These are phyloP conservation scores for Rhododendron molle DNA, from an alignment of 148 eudicot genomes.

Conservation along the genomic window DNA sequence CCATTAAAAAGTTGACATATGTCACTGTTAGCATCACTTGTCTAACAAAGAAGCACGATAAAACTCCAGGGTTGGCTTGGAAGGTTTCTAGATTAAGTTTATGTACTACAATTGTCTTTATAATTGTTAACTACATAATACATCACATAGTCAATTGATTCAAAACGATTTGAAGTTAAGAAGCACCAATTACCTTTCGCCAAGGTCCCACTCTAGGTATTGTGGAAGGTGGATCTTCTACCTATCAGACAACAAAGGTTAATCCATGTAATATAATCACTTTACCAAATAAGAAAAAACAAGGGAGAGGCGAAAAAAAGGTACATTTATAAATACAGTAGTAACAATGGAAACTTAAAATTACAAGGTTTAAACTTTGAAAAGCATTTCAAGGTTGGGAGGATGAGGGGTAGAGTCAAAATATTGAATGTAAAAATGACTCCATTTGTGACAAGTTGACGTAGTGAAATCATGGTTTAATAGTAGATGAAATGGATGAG, in stretches of 20 bases:
- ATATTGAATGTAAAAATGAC: neutral
- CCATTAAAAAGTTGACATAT: neutral
- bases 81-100: neutral
- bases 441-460: neutral
- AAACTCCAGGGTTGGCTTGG: neutral
- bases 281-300: neutral
- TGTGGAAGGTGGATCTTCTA: constrained; percentile 42
- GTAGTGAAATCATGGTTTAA: neutral
- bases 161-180: neutral
- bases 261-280: neutral
- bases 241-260: constrained; percentile 26
- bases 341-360: neutral
- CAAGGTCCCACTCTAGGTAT: constrained; percentile 59
- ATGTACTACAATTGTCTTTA: neutral
- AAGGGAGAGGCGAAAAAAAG: neutral
- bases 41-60: neutral
- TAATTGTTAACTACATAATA: neutral
- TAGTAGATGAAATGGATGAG: neutral
- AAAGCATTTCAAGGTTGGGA: neutral
- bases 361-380: neutral
- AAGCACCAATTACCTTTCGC: constrained; percentile 50
- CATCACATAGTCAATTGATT: neutral
- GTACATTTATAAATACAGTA: neutral
- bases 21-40: neutral
- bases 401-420: neutral